phyloP scores from a whole-genome alignment of 2,329 filamentous ascomycete species.

The Apiospora kogelbergensis region DNA sequence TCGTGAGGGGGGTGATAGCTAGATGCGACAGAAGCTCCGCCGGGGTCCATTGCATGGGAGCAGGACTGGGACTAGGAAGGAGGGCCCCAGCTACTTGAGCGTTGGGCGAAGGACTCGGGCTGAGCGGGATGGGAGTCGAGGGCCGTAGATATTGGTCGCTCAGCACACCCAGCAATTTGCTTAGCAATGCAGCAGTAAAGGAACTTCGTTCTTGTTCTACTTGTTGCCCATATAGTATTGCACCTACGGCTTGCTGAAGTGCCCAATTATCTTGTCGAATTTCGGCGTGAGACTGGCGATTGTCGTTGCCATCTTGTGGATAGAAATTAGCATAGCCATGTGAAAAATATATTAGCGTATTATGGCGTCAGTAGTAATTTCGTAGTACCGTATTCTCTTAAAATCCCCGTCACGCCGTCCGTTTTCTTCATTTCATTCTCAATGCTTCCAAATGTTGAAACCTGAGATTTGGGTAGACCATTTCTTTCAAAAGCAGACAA shows the following conservation, averaged over 20 bases:
- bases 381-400: too few relatives aligned
- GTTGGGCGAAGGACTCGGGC: not conserved
- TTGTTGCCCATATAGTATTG: not conserved
- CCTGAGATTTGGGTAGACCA: too few relatives aligned
- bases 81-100: too few relatives aligned
- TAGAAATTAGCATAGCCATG: not conserved
- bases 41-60: not conserved
- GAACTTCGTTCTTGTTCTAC: not conserved
- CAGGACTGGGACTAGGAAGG: not conserved
- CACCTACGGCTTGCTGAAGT: constrained; percentile 7
- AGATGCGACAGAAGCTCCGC: constrained; percentile 10
- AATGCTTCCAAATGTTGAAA: too few relatives aligned
- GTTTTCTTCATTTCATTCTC: too few relatives aligned
- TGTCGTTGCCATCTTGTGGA: not conserved
- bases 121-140: not conserved
- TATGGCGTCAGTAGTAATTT: too few relatives aligned
- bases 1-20: constrained; percentile 3
- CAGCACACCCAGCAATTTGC: not conserved
- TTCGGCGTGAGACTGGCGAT: constrained; percentile 1
- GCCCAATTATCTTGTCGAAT: constrained; percentile 12
- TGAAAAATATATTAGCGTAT: not conserved
- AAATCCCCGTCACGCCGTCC: too few relatives aligned
- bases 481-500: too few relatives aligned
- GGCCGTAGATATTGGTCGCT: not conserved
- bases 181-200: not conserved